These are phyloP conservation scores for Ramularia collo-cygni DNA, from an alignment of 2,329 filamentous ascomycete genomes.

Conservation along the genomic window DNA sequence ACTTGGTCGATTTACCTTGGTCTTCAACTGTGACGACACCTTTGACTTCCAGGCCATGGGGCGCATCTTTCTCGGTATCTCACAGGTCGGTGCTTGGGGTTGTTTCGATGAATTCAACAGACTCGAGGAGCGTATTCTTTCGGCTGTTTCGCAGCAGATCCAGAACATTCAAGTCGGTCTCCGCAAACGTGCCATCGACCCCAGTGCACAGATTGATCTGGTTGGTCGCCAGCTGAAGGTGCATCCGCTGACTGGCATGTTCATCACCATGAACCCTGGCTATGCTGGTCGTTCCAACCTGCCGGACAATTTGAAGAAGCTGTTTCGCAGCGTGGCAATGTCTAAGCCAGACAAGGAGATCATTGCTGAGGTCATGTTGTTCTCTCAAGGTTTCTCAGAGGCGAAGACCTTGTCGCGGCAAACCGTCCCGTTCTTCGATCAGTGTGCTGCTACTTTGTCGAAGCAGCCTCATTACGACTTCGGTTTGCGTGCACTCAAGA, in stretches of 20 bases:
- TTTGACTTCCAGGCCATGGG: conserved; percentile 99
- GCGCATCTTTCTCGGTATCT: conserved; percentile 97
- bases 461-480: conserved; percentile 99
- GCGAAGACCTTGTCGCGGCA: conserved; percentile 91
- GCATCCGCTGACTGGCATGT: conserved; percentile 91
- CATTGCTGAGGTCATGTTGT: conserved; percentile 99
- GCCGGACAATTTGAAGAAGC: conserved; percentile 97
- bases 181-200: conserved; percentile 73
- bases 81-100: conserved; percentile 97
- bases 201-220: conserved; percentile 84
- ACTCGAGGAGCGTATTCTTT: conserved; percentile 93
- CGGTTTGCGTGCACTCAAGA: conserved; percentile 93
- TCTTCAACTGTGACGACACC: conserved; percentile 99
- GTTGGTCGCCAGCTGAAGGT: conserved; percentile 86
- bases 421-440: conserved; percentile 96
- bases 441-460: conserved; percentile 71
- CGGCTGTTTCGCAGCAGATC: conserved; percentile 96
- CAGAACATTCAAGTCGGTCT: conserved; percentile 98
- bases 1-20: conserved; percentile 92
- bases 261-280: conserved; percentile 99
- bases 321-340: conserved; percentile 99
- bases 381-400: conserved; percentile 97
- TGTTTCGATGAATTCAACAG: conserved; percentile 99
- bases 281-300: conserved; percentile 97
- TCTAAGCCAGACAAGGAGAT: conserved; percentile 99